Evolutionary conservation across 768 basidiomycete genomes (phyloP).

Genomic region (Suillus subalutaceus): DNA sequence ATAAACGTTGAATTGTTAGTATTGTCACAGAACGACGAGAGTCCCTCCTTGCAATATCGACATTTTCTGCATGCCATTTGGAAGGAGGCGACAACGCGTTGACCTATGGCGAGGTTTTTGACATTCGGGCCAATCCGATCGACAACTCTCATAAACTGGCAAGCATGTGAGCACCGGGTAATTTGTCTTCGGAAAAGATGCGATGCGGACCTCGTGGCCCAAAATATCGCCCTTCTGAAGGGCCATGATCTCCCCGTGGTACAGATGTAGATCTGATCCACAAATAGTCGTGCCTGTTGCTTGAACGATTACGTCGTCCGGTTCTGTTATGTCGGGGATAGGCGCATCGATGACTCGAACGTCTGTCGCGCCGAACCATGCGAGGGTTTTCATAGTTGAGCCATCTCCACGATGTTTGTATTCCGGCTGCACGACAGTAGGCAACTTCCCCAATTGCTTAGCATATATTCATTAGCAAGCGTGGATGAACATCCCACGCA

Average conservation of each 20-base stretch:
- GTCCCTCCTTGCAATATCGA: slow-evolving; percentile 71
- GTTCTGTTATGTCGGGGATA: slow-evolving; percentile 64
- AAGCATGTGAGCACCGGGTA: neutral
- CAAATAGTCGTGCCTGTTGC: slow-evolving; percentile 80
- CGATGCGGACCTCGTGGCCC: slow-evolving; percentile 60
- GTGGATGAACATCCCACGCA: neutral
- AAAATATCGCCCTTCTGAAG: slow-evolving; percentile 76
- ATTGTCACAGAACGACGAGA: slow-evolving; percentile 73
- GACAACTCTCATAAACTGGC: slow-evolving; percentile 64
- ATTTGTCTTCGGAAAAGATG: neutral
- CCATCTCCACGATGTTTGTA: slow-evolving; percentile 54
- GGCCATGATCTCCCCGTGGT: slow-evolving; percentile 68
- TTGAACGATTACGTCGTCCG: slow-evolving; percentile 75
- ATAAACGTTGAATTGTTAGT: slow-evolving; percentile 67
- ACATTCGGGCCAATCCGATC: slow-evolving; percentile 68
- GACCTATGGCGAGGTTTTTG: slow-evolving; percentile 59
- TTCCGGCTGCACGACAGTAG: slow-evolving; percentile 44
- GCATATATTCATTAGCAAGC: neutral
- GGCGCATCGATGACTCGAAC: slow-evolving; percentile 49
- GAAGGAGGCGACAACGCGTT: slow-evolving; percentile 80
- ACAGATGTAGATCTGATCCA: slow-evolving; percentile 66
- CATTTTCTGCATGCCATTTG: slow-evolving; percentile 78
- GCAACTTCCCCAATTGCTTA: slow-evolving; percentile 42
- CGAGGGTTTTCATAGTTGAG: slow-evolving; percentile 66
- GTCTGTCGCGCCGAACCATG: slow-evolving; percentile 63